Evolutionary conservation across 495 filamentous ascomycete species (phyloP), one percentile per base, ranked within the genome.

Genomic region (Penicillium verhagenii): DNA sequence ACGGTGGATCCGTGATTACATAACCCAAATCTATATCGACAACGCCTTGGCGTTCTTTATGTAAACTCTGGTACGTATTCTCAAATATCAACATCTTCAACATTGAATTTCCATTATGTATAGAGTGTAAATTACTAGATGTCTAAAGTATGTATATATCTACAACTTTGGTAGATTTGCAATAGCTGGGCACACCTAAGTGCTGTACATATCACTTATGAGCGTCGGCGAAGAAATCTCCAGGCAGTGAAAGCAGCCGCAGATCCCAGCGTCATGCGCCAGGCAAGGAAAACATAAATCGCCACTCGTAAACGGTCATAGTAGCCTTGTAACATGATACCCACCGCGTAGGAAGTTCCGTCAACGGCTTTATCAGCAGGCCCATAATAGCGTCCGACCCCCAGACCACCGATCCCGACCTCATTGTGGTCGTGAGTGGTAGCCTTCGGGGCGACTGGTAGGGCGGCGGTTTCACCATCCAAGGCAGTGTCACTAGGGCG

Each of bases 311-410:
- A 69, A 53, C 81, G 76, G 49, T 83, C 77, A 67, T 88, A 89
- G 60, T 92, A 92, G 10, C 87, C 87, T 14, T 82, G 79, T 28
- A 91, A 64, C 76, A 91, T 75, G 2, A 82, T 75, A 9, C 81
- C 79, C 29, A 89, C 82, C 1, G 81, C 83, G 58, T 76, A 69
- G 43, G 66, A 57, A 38, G 50, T 57, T 18, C 65, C 68, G 56
- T 70, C 70, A 38, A 54, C 44, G 14, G 53, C 52, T 23, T 59
- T 58, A 53, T 65, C 58, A 3, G 64, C 56, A 3, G 70, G 64
- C 3, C 68, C 72, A 57, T 79, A 77, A 42, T 79, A 69, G 35
- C 72, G 60, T 8, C 76, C 75, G 25, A 75, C 69, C 1, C 79
- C 77, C n/a, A 79, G 66, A 2, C 77, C 74, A 23, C 68, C 69